phyloP scores from a whole-genome alignment of 768 basidiomycete genomes.

The Mycena floridula region DNA sequence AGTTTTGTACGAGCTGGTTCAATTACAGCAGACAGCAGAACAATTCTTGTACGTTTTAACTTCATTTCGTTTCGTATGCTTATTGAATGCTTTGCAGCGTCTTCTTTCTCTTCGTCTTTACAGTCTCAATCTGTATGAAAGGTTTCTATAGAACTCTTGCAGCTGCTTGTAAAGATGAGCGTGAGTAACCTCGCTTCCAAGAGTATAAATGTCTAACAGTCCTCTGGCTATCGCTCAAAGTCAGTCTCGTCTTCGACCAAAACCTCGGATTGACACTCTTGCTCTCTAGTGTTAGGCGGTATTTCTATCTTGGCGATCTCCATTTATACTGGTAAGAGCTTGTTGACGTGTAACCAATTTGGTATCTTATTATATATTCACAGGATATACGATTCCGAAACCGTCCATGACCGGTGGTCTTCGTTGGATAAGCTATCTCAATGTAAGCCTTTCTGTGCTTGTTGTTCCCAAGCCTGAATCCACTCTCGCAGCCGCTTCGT shows the following conservation, averaged over 20 bases:
- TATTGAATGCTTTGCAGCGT: constrained; percentile 38
- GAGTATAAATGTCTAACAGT: too few relatives aligned
- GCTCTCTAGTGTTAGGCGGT: too few relatives aligned
- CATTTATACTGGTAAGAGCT: not conserved
- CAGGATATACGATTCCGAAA: constrained; percentile 54
- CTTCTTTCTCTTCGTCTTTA: constrained; percentile 52
- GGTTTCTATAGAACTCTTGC: constrained; percentile 68
- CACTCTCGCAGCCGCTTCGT: constrained; percentile 42
- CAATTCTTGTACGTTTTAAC: constrained; percentile 53
- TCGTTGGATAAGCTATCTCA: constrained; percentile 60
- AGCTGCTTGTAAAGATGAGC: constrained; percentile 50
- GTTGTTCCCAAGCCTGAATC: not conserved
- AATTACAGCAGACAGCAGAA: constrained; percentile 43
- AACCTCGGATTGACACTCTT: too few relatives aligned
- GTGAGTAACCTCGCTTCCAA: constrained; percentile 42
- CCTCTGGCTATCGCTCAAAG: constrained; percentile 50
- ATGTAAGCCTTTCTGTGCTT: constrained; percentile 28
- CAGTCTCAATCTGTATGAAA: constrained; percentile 61
- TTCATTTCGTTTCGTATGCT: not conserved
- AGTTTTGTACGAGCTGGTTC: constrained; percentile 56
- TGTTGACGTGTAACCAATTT: constrained; percentile 30
- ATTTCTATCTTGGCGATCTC: not conserved
- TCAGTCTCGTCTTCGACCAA: constrained; percentile 29
- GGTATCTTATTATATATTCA: constrained; percentile 48
- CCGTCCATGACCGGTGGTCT: constrained; percentile 64